Conservation (phyloP, 163 green algal genomes). For the Scenedesmus sp. region DNA sequence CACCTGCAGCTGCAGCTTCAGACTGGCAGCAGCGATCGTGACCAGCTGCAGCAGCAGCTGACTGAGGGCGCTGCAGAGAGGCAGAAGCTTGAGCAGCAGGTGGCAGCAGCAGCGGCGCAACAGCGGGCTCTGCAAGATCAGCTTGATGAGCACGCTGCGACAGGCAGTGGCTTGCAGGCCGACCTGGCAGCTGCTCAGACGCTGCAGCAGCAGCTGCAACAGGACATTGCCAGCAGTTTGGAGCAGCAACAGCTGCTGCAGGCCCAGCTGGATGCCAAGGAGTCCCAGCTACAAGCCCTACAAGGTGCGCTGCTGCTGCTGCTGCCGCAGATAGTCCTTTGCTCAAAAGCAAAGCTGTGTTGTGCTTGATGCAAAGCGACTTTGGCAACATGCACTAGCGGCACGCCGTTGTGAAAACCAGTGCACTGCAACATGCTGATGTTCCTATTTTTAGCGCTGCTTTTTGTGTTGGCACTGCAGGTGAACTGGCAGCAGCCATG, state of each 20-base stretch:
- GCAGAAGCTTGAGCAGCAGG: neutral
- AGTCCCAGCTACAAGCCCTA: neutral
- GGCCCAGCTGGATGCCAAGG: neutral
- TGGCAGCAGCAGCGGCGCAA: neutral
- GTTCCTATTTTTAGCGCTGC: neutral
- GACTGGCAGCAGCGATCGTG: no score
- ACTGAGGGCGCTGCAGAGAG: neutral
- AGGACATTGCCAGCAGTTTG: no score
- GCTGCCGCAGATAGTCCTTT: neutral
- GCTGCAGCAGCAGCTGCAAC: neutral
- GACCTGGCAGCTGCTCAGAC: neutral
- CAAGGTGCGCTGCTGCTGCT: neutral
- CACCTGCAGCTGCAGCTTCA: neutral
- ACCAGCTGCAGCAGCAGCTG: conserved; percentile 29
- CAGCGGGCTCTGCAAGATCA: neutral
- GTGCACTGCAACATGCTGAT: no score
- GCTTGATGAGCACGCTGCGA: neutral
- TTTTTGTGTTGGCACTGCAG: neutral
- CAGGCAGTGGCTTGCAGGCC: neutral
- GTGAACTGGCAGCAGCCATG: neutral
- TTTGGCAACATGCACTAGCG: no score
- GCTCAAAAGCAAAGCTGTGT: neutral
- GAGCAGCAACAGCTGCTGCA: conserved; percentile 24
- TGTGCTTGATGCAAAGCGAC: no score
- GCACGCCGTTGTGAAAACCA: no score